Evolutionary conservation across 140 eudicot species (phyloP), one percentile per base, ranked within the genome.

Genomic region (Flaveria floridana): DNA sequence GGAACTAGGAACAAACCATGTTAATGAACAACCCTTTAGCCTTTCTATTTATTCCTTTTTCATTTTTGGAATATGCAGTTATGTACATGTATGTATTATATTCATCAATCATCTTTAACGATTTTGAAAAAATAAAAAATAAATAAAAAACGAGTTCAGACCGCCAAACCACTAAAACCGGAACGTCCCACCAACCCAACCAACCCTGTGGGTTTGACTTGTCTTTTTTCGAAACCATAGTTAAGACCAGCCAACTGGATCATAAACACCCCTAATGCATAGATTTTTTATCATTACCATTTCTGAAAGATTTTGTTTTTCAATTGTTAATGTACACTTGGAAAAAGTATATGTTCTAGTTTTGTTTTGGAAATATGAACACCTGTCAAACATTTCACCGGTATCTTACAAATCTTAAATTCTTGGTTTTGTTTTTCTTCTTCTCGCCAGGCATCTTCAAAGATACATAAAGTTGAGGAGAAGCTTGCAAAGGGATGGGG

Each of bases 401-500:
- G 21, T 20, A 53, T 53, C 41, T 55, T 42, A n/a, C 39, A 34
- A 6, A 63, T 23, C 19, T 12, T 55, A 6, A 15, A 23, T 55
- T 68, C 12, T 16, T 25, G 23, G 5, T 64, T 50, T 21, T 78
- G 8, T 70, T 64, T 9, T 21, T 41, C 41, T 16, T 68, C 7
- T 34, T 65, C 70, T 10, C 85, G 48, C 20, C 82, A 94, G 99
- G 95, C 82, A 72, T 88, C 95, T 62, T 68, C 75, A 62, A 90
- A 91, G 86, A 87, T 91, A 50, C 50, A 56, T 68, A 94, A 87
- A 81, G 92, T 94, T 74, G 99, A 94, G 81, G 99, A 94, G 78
- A 94, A 87, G 84, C 89, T 94, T 71, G 83, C 97, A 46, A 91
- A 90, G 78, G 99, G 99, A 70, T 94, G 99, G 99, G 97, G 90